Conservation (phyloP, 768 basidiomycete genomes). For the Macrocybe gigantea region DNA sequence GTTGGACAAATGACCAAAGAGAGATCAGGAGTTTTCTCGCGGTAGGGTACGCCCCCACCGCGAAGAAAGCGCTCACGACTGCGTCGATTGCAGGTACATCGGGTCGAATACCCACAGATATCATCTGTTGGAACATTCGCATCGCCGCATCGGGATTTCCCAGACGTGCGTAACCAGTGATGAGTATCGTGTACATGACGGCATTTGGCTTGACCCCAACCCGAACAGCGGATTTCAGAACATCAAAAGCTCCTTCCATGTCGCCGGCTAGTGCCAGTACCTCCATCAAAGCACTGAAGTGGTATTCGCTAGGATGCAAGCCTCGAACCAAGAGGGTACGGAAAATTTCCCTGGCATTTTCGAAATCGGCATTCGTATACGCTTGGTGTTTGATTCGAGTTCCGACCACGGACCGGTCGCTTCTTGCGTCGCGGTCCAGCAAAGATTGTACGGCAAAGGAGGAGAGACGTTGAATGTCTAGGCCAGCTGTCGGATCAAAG, state of each 20-base stretch:
- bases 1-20: slow-evolving; percentile 60
- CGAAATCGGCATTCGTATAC: slow-evolving; percentile 42
- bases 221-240: slow-evolving; percentile 46
- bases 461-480: slow-evolving; percentile 21
- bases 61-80: slow-evolving; percentile 61
- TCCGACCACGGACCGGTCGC: slow-evolving; percentile 52
- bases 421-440: slow-evolving; percentile 27
- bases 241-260: slow-evolving; percentile 44
- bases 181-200: slow-evolving; percentile 73
- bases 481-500: slow-evolving; percentile 48
- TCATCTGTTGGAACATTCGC: slow-evolving; percentile 56
- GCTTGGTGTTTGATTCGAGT: slow-evolving; percentile 62
- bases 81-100: slow-evolving; percentile 72
- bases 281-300: slow-evolving; percentile 72
- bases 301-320: slow-evolving; percentile 65
- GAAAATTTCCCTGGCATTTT: slow-evolving; percentile 49
- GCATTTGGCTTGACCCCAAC: slow-evolving; percentile 52
- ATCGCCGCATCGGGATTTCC: slow-evolving; percentile 49
- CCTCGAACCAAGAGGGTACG: slow-evolving; percentile 59
- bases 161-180: slow-evolving; percentile 63
- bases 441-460: slow-evolving; percentile 9
- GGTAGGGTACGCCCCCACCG: slow-evolving; percentile 41
- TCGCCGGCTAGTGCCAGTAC: slow-evolving; percentile 62
- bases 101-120: slow-evolving; percentile 53
- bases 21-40: slow-evolving; percentile 51